phyloP scores from a whole-genome alignment of 2,329 filamentous ascomycete species.

The Fusarium metavorans region DNA sequence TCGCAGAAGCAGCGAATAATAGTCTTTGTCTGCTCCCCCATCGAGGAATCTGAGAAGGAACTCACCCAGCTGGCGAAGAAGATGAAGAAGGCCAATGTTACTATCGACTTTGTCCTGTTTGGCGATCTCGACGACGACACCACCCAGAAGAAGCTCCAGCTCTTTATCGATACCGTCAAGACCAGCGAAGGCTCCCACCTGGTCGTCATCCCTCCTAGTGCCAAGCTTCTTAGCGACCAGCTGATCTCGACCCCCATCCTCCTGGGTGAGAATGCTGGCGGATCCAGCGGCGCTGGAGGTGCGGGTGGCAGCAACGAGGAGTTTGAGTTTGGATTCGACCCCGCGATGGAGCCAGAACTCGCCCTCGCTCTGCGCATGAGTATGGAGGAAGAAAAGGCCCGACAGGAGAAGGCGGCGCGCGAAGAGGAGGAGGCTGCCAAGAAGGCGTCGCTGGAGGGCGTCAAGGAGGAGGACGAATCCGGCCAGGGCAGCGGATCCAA shows the following conservation, averaged over 20 bases:
- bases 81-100: slow-evolving; percentile 98
- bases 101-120: slow-evolving; percentile 94
- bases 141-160: slow-evolving; percentile 89
- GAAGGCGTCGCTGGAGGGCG: slow-evolving; percentile 82
- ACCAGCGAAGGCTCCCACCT: slow-evolving; percentile 91
- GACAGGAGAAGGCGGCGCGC: slow-evolving; percentile 86
- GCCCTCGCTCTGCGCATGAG: slow-evolving; percentile 96
- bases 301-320: slow-evolving; percentile 73
- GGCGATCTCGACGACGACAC: slow-evolving; percentile 92
- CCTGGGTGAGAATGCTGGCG: slow-evolving; percentile 79
- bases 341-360: slow-evolving; percentile 90
- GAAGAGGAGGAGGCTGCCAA: slow-evolving; percentile 79
- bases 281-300: slow-evolving; percentile 66
- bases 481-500: slow-evolving; percentile 59
- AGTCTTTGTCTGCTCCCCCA: slow-evolving; percentile 94
- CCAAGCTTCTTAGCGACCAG: slow-evolving; percentile 92
- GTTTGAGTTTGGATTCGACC: slow-evolving; percentile 85
- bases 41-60: slow-evolving; percentile 89
- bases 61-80: slow-evolving; percentile 92
- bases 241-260: slow-evolving; percentile 91
- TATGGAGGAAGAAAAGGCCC: slow-evolving; percentile 96
- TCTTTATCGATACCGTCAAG: slow-evolving; percentile 95
- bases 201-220: slow-evolving; percentile 89
- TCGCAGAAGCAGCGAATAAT: slow-evolving; percentile 96
- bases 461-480: slow-evolving; percentile 82